Percentiles rank a stretch among this genome's conserved stretches.
These are phyloP conservation scores for Kazachstania viticola DNA, from an alignment of 805 yeast genomes.

Conservation along the genomic window DNA sequence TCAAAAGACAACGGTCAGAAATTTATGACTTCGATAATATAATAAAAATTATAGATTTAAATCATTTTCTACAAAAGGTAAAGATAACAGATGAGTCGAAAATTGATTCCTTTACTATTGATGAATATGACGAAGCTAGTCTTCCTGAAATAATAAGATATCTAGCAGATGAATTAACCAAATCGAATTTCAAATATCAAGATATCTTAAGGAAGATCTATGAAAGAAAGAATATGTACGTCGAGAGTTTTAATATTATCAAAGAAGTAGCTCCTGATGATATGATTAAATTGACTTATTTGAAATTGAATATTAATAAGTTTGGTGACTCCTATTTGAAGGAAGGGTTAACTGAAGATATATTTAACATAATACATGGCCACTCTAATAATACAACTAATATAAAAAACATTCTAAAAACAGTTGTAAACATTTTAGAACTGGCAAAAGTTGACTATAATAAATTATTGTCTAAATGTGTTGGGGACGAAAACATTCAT, in stretches of 20 bases:
- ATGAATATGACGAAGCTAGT: conserved; percentile 9
- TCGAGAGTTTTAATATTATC: background rate
- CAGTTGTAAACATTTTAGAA: too few species aligned
- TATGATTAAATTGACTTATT: conserved; percentile 1
- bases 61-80: conserved; percentile 6
- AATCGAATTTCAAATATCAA: background rate
- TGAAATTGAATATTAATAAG: conserved; percentile 5
- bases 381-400: too few species aligned
- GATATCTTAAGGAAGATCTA: conserved; percentile 9
- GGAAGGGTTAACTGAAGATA: too few species aligned
- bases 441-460: conserved; percentile 6
- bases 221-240: conserved; percentile 4
- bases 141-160: conserved; percentile 10
- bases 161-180: conserved; percentile 2
- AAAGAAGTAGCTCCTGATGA: background rate
- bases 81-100: conserved; percentile 2
- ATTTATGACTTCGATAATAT: conserved; percentile 11
- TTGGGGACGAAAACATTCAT: conserved; percentile 6
- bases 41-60: conserved; percentile 17
- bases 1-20: too few species aligned
- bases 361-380: too few species aligned
- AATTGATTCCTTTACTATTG: conserved; percentile 4
- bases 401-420: background rate
- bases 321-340: conserved; percentile 9
- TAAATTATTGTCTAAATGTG: conserved; percentile 8